phyloP scores from a whole-genome alignment of 352 stramenopile genomes.

The Pythium aquatile region DNA sequence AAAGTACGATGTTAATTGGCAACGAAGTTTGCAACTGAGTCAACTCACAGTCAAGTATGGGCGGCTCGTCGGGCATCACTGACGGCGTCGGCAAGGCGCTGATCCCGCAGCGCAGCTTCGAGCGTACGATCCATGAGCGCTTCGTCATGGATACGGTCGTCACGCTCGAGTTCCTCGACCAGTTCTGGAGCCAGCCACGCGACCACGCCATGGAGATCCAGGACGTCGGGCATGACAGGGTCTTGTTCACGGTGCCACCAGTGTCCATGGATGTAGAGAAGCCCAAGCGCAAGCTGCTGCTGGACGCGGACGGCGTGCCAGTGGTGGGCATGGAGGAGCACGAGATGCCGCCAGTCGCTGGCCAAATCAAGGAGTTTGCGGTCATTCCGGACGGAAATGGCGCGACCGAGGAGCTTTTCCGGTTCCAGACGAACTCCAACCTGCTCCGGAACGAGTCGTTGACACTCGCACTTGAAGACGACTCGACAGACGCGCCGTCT shows the following conservation, averaged over 20 bases:
- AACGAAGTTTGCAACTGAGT: too few species aligned
- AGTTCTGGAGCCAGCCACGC: not conserved
- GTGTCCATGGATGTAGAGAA: too few species aligned
- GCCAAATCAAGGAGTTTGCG: not conserved
- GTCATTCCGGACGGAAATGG: not conserved
- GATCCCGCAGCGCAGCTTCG: not conserved
- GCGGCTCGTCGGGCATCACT: not conserved
- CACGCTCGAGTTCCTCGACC: not conserved
- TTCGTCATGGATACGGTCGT: not conserved
- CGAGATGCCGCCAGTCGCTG: not conserved
- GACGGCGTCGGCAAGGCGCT: not conserved
- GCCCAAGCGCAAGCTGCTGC: conserved; percentile 1
- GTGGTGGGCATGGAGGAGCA: not conserved
- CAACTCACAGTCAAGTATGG: too few species aligned
- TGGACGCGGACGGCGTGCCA: conserved; percentile 1
- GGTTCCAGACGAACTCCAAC: not conserved
- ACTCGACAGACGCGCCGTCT: not conserved
- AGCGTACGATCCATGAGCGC: not conserved
- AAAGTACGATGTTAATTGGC: too few species aligned
- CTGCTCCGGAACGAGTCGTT: too few species aligned
- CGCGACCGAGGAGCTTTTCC: not conserved
- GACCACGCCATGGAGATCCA: not conserved
- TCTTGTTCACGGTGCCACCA: not conserved
- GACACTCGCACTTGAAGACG: too few species aligned
- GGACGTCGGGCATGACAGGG: conserved; percentile 1